A percentile compares a stretch with the other conserved stretches of the same genome.
phyloP scores from a whole-genome alignment of 2,329 filamentous ascomycete species.

The Fusarium circinatum region DNA sequence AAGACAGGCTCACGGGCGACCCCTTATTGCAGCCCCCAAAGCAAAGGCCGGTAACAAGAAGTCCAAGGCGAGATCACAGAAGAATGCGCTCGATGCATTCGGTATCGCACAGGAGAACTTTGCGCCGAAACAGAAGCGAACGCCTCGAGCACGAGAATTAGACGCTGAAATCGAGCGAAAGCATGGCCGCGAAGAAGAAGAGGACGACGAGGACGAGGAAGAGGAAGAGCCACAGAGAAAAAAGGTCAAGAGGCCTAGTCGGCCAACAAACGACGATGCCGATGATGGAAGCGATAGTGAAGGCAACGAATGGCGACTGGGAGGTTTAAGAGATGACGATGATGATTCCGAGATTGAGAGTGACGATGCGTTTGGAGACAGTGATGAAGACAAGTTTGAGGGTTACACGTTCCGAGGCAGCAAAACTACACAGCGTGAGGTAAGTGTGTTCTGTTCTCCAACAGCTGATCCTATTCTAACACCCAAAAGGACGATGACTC shows the following conservation, averaged over 20 bases:
- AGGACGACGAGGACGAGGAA: constrained; percentile 61
- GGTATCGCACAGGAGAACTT: constrained; percentile 66
- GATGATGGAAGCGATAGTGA: constrained; percentile 86
- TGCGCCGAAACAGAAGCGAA: constrained; percentile 58
- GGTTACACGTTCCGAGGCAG: constrained; percentile 71
- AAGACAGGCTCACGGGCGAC: constrained; percentile 67
- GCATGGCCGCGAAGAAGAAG: constrained; percentile 56
- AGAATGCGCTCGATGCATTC: constrained; percentile 66
- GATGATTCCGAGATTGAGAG: constrained; percentile 73
- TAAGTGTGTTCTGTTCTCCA: constrained; percentile 16
- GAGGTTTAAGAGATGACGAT: constrained; percentile 65
- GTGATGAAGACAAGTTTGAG: constrained; percentile 86
- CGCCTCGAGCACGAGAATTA: constrained; percentile 62
- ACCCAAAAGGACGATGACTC: constrained; percentile 63
- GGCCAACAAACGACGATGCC: constrained; percentile 58
- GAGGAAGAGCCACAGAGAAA: constrained; percentile 56
- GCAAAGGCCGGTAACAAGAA: constrained; percentile 49
- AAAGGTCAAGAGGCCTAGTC: constrained; percentile 54
- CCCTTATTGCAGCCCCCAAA: constrained; percentile 55
- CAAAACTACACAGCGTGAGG: constrained; percentile 49
- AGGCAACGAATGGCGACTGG: constrained; percentile 86
- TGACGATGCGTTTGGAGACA: constrained; percentile 86
- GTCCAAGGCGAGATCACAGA: constrained; percentile 60
- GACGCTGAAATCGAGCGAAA: constrained; percentile 60
- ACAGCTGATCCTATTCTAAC: constrained; percentile 4